These are phyloP conservation scores for Malus asiatica DNA, from an alignment of 306 rosid species.

Conservation along the genomic window DNA sequence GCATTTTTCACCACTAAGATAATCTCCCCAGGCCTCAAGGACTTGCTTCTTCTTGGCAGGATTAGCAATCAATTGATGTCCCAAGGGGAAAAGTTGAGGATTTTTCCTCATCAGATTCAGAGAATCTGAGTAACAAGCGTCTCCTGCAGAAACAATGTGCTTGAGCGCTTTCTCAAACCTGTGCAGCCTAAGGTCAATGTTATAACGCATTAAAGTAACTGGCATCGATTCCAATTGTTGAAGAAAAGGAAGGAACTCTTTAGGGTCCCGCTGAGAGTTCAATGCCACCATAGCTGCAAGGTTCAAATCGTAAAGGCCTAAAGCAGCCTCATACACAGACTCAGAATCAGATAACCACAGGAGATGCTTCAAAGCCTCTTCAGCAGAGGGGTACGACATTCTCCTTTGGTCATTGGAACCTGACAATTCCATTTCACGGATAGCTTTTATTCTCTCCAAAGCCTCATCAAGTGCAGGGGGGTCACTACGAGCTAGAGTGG, in stretches of 20 bases:
- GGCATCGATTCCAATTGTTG: conserved; percentile 81
- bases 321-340: conserved; percentile 84
- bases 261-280: conserved; percentile 95
- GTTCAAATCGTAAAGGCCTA: conserved; percentile 92
- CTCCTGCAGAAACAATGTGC: conserved; percentile 87
- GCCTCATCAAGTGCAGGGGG: conserved; percentile 97
- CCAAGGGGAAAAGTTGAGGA: conserved; percentile 79
- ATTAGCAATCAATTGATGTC: conserved; percentile 73
- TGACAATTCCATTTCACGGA: conserved; percentile 78
- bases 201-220: conserved; percentile 63
- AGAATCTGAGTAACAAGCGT: conserved; percentile 63
- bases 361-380: conserved; percentile 93
- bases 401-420: conserved; percentile 49
- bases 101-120: conserved; percentile 68
- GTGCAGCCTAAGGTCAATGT: conserved; percentile 75
- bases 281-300: conserved; percentile 94
- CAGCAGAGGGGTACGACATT: conserved; percentile 67
- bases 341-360: conserved; percentile 88
- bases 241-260: conserved; percentile 87
- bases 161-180: conserved; percentile 88
- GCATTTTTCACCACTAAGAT: conserved; percentile 61
- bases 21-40: conserved; percentile 95
- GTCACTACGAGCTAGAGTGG: conserved; percentile 87
- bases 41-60: conserved; percentile 57
- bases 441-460: conserved; percentile 68